A percentile compares a stretch with the other conserved stretches of the same genome.
Conservation (phyloP, 371 early-diverging fungal species). For the Choanephora cucurbitarum region DNA sequence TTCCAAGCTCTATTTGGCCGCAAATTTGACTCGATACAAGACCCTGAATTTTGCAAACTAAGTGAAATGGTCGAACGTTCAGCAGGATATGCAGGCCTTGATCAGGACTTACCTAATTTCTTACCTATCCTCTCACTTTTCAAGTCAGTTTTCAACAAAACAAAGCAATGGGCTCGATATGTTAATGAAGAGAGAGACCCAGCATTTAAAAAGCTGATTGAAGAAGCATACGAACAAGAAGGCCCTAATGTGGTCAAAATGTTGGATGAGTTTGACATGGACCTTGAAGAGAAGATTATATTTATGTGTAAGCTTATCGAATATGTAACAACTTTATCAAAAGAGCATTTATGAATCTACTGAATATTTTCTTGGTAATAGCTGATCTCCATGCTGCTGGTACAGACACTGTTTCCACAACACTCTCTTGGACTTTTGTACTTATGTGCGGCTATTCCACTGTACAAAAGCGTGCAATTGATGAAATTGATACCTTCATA, state of each 20-base stretch:
- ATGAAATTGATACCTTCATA: conserved; percentile 8
- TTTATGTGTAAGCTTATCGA: not conserved
- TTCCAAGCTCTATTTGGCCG: not conserved
- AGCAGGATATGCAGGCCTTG: conserved; percentile 1
- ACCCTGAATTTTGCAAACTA: conserved; percentile 4
- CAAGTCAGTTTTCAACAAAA: not conserved
- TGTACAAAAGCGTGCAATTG: conserved; percentile 1
- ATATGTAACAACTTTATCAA: not conserved
- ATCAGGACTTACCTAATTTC: not conserved
- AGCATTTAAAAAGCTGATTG: not conserved
- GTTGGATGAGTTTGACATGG: conserved; percentile 1
- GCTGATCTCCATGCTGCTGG: conserved; percentile 5
- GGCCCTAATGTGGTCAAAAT: not conserved
- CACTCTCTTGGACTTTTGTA: conserved; percentile 5
- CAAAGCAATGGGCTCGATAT: not conserved
- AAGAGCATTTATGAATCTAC: too few relatives aligned
- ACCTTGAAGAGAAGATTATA: conserved; percentile 1
- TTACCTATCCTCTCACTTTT: conserved; percentile 4
- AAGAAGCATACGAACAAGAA: conserved; percentile 2
- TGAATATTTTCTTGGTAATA: too few relatives aligned
- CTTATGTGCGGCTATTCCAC: not conserved
- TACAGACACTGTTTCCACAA: conserved; percentile 3
- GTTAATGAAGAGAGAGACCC: conserved; percentile 5
- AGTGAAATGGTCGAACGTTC: not conserved
- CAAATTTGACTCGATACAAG: not conserved